phyloP scores from a whole-genome alignment of 805 yeast genomes.

The Cyberlindnera mycetangii region DNA sequence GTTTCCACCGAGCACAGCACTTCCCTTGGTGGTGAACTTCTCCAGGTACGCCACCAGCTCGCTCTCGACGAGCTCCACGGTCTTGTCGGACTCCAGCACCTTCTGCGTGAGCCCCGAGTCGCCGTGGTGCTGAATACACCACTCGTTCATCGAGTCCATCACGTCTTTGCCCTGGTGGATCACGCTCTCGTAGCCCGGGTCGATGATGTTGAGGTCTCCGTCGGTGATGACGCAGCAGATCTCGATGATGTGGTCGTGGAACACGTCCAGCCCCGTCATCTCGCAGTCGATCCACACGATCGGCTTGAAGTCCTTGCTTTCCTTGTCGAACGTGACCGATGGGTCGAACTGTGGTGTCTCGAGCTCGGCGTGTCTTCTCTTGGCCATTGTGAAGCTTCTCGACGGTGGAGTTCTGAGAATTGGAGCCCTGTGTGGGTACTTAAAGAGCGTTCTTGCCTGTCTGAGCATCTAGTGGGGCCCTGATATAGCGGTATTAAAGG shows the following conservation, averaged over 20 bases:
- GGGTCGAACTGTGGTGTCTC: constrained; percentile 22
- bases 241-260: constrained; percentile 82
- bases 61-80: constrained; percentile 56
- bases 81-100: constrained; percentile 53
- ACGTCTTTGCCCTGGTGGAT: constrained; percentile 61
- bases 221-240: constrained; percentile 90
- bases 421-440: background rate
- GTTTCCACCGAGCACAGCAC: constrained; percentile 86
- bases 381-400: constrained; percentile 7
- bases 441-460: background rate
- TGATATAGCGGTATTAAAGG: no score
- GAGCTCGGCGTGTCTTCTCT: constrained; percentile 14
- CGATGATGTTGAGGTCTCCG: constrained; percentile 68
- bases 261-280: constrained; percentile 92
- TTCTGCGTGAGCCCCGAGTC: constrained; percentile 69
- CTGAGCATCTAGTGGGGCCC: background rate
- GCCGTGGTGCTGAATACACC: constrained; percentile 87
- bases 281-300: constrained; percentile 98
- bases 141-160: constrained; percentile 75
- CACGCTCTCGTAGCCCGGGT: constrained; percentile 79
- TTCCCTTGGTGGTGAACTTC: constrained; percentile 47
- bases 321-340: constrained; percentile 7
- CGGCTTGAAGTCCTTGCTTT: constrained; percentile 30
- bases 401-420: background rate
- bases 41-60: constrained; percentile 64